Conservation (phyloP, 1,284 basidiomycete genomes). For the Irpex rosettiformis region DNA sequence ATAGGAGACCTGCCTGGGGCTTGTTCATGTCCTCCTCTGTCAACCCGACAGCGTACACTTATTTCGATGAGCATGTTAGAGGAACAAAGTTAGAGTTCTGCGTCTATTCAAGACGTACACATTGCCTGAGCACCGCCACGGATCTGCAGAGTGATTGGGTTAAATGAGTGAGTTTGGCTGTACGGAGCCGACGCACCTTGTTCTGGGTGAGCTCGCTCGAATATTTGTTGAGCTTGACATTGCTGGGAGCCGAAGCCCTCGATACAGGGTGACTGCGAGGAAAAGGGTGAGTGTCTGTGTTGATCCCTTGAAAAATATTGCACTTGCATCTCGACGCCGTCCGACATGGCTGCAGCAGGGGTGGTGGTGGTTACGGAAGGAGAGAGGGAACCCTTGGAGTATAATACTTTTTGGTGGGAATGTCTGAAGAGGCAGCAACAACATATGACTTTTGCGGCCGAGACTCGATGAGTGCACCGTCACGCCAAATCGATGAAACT, state of each 20-base stretch:
- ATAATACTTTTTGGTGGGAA: not conserved
- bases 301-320: not conserved
- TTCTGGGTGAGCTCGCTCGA: constrained; percentile 67
- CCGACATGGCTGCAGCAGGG: constrained; percentile 22
- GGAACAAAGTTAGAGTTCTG: not conserved
- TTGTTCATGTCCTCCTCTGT: constrained; percentile 80
- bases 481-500: constrained; percentile 1
- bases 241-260: constrained; percentile 34
- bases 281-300: not conserved
- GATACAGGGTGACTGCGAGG: constrained; percentile 41
- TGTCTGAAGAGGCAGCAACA: not conserved
- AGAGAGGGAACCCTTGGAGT: not conserved
- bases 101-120: constrained; percentile 46
- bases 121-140: constrained; percentile 79
- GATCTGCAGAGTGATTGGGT: constrained; percentile 36
- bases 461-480: constrained; percentile 4
- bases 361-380: constrained; percentile 13
- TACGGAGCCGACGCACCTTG: constrained; percentile 52
- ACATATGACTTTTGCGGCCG: constrained; percentile 7
- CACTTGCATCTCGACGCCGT: constrained; percentile 58
- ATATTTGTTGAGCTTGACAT: constrained; percentile 63
- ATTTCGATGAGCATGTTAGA: not conserved
- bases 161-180: not conserved
- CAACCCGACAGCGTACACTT: constrained; percentile 76
- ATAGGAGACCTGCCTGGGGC: constrained; percentile 53